Conservation (phyloP, 805 yeast species). For the Lachancea meyersii region DNA sequence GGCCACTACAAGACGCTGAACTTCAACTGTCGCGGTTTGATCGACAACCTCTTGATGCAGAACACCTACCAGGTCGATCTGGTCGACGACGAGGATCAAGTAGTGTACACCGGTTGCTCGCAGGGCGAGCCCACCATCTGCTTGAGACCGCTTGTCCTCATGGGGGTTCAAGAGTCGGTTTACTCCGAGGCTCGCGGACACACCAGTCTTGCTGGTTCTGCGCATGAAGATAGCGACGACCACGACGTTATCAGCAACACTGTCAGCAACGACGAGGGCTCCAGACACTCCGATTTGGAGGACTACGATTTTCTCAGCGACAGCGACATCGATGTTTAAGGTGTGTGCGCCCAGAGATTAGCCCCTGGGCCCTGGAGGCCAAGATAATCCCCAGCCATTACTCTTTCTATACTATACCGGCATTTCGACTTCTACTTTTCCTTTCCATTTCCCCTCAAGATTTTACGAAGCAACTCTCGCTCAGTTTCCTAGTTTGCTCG, state of each 20-base stretch:
- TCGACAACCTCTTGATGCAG: constrained; percentile 11
- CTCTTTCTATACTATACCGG: no score
- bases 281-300: constrained; percentile 16
- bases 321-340: constrained; percentile 15
- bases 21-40: constrained; percentile 14
- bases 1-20: constrained; percentile 15
- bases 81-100: constrained; percentile 11
- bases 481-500: not conserved
- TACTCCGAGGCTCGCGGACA: constrained; percentile 8
- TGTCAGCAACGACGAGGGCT: constrained; percentile 18
- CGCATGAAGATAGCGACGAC: constrained; percentile 8
- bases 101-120: constrained; percentile 10
- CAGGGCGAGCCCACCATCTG: constrained; percentile 4
- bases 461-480: not conserved
- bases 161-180: constrained; percentile 6
- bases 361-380: not conserved
- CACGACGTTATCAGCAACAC: constrained; percentile 19
- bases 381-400: not conserved
- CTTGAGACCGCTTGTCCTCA: constrained; percentile 8
- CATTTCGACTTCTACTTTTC: no score
- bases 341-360: not conserved
- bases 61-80: constrained; percentile 14
- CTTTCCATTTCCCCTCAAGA: not conserved
- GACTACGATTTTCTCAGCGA: constrained; percentile 27
- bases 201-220: constrained; percentile 1